Base-by-base conservation (phyloP, 805 yeast species). In the Metschnikowia bowlesiae region DNA sequence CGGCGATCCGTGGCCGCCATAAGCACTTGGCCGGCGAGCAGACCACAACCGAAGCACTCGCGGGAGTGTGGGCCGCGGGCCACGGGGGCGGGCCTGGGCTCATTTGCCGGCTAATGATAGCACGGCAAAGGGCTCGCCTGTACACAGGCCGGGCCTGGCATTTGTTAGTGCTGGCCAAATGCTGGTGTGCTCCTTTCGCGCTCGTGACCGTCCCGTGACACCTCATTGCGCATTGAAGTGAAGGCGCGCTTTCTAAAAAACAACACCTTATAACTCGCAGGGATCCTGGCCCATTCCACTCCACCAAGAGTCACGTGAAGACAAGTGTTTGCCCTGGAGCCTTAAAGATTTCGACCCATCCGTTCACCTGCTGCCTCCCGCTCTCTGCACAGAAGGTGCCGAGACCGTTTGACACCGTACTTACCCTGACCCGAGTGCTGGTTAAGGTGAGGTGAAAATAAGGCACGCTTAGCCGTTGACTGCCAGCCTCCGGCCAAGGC, bases 221-320 rank as follows among this genome's bases (percentile, higher is more conserved):
- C 45, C 45, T 42, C 45, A 42, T 42, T 42, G 45, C 38, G 45
- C 26, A 33, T 37, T 13, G 31, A 14, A 39, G 11, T 36, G 38
- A 22, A 36, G 14, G 45, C 38, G 45, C 45, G 37, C 45, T 8
- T 37, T 39, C 31, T 32, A 22, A 42, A 42, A 42, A 33, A 34
- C 36, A 34, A 42, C 43, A 39, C 43, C 45, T 22, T 42, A 42
- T 42, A 42, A 42, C 45, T 42, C 31, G 22, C 37, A 42, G 38
- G 45, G 38, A 42, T 33, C 45, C 45, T 26, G 29, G 38, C 38
- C 32, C 16, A 42, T 33, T 42, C 11, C 11, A 42, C 45, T 11
- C 32, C 38, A 18, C 45, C 38, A 31, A 41, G 38, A 18, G 38
- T 42, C 45, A 32, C 45, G 45, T 42, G 45, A 32, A 42, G 37